phyloP scores from a whole-genome alignment of 2,329 filamentous ascomycete species.

The Verticillium tricorpus region DNA sequence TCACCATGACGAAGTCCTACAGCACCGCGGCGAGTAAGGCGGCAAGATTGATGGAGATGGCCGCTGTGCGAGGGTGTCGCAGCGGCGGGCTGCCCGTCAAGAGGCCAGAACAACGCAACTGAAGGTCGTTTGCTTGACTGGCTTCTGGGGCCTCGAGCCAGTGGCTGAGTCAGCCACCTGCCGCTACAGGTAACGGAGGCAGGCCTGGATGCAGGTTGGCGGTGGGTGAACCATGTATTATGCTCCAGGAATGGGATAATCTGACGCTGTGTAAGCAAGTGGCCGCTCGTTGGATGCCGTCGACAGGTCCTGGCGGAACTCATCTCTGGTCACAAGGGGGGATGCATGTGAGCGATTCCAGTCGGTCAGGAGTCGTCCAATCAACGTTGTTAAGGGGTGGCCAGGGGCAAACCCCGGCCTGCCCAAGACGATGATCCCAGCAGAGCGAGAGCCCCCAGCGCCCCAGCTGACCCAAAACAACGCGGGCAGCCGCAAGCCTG shows the following conservation, averaged over 20 bases:
- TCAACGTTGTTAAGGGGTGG: neutral
- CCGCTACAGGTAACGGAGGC: no score
- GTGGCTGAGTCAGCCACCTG: neutral
- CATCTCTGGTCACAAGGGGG: neutral
- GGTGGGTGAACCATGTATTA: neutral
- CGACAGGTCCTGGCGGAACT: neutral
- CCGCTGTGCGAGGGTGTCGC: neutral
- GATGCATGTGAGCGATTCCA: neutral
- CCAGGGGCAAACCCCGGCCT: neutral
- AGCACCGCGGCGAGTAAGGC: neutral
- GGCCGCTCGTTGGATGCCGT: neutral
- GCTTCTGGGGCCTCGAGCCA: neutral
- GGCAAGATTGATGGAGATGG: neutral
- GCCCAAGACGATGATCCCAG: neutral
- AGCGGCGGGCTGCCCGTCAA: neutral
- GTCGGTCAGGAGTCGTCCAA: neutral
- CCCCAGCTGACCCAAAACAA: neutral
- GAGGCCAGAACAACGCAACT: neutral
- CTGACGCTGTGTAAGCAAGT: neutral
- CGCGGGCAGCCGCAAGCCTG: neutral
- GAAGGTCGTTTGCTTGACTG: neutral
- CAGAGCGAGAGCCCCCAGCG: neutral
- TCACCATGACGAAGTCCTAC: neutral
- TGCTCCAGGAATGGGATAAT: neutral
- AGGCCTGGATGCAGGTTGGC: neutral